Percentiles rank a stretch among this genome's conserved stretches.
phyloP scores from a whole-genome alignment of 2,329 filamentous ascomycete species.

The Trichoderma simmonsii region DNA sequence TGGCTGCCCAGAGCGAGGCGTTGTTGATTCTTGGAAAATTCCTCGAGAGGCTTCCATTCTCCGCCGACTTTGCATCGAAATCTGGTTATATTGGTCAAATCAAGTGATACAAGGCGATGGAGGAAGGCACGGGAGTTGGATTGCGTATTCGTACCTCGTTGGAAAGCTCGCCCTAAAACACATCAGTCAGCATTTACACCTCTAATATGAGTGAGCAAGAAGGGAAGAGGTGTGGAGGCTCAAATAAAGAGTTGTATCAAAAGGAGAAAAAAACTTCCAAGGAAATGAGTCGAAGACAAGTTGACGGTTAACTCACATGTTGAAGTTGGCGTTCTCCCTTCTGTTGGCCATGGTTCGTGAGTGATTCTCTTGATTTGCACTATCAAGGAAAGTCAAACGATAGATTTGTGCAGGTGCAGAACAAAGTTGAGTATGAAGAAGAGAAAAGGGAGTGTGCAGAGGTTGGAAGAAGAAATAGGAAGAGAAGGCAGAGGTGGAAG shows the following conservation, averaged over 20 bases:
- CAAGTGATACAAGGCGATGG: background rate
- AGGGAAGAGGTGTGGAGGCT: background rate
- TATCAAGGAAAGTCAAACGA: background rate
- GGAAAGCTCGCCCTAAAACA: conserved; percentile 15
- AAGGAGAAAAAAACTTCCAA: background rate
- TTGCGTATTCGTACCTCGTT: conserved; percentile 19
- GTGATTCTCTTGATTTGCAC: background rate
- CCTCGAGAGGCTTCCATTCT: conserved; percentile 34
- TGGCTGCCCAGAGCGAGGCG: conserved; percentile 25
- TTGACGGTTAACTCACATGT: background rate
- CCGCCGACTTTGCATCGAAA: conserved; percentile 36
- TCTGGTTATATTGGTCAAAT: conserved; percentile 20
- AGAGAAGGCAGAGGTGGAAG: background rate
- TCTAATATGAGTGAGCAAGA: background rate
- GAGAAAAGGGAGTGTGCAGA: background rate
- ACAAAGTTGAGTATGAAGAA: background rate
- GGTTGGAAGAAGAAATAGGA: background rate
- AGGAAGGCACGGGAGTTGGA: background rate
- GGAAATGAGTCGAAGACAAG: background rate
- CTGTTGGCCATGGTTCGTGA: background rate
- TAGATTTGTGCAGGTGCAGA: background rate
- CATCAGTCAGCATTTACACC: background rate
- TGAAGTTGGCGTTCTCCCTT: background rate
- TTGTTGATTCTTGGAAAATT: conserved; percentile 35
- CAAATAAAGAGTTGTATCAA: too few relatives aligned